phyloP scores from a whole-genome alignment of 148 eudicot genomes.

The Rhododendron williamsianum region DNA sequence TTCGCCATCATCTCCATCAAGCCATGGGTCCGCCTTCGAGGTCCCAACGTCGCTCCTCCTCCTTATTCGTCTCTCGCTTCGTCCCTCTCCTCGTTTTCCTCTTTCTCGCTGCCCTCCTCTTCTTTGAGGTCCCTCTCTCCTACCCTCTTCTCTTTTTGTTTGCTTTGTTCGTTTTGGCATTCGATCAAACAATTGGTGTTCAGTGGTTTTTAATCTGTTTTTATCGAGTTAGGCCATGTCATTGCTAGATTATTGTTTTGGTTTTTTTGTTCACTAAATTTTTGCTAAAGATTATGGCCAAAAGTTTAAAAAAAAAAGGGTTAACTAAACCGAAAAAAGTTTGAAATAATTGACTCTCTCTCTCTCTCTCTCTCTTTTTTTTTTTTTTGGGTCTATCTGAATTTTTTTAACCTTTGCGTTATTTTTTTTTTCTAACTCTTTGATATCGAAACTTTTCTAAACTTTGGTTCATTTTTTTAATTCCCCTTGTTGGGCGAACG shows the following conservation, averaged over 20 bases:
- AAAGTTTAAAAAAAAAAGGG: no score
- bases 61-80: constrained; percentile 31
- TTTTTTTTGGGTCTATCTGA: no score
- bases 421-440: no score
- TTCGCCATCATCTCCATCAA: background rate
- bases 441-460: no score
- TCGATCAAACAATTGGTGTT: constrained; percentile 28
- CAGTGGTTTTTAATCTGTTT: no score
- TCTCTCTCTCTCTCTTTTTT: no score
- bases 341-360: no score
- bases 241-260: background rate
- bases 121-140: constrained; percentile 41
- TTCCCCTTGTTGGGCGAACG: no score
- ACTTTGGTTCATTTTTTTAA: no score
- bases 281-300: no score
- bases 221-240: background rate
- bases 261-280: background rate
- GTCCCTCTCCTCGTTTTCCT: constrained; percentile 36
- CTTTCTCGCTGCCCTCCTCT: constrained; percentile 37
- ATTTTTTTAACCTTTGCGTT: no score
- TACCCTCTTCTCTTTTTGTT: background rate
- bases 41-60: constrained; percentile 26
- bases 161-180: constrained; percentile 14
- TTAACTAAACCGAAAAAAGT: background rate
- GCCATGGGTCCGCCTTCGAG: constrained; percentile 26